These are phyloP conservation scores for Nidula microcarpa DNA, from an alignment of 768 basidiomycete species.

Conservation along the genomic window DNA sequence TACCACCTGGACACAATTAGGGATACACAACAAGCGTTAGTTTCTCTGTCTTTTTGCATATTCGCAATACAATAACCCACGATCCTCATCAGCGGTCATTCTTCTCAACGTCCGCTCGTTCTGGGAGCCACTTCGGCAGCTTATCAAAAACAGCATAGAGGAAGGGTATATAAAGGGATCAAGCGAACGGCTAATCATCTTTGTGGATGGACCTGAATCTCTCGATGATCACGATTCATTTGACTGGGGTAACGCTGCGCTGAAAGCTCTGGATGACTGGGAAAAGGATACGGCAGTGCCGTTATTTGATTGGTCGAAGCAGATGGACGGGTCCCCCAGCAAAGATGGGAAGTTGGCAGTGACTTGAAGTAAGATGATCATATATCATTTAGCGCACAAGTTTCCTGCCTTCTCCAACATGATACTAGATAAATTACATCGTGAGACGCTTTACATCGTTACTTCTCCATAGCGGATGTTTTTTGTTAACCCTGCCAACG, in stretches of 20 bases:
- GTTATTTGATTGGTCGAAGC: slow-evolving; percentile 50
- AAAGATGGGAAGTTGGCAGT: slow-evolving; percentile 9
- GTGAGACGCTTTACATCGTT: background rate
- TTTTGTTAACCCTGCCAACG: background rate
- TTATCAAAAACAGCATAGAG: slow-evolving; percentile 63
- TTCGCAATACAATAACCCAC: background rate
- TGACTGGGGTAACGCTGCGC: slow-evolving; percentile 76
- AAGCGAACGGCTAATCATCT: slow-evolving; percentile 61
- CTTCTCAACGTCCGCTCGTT: slow-evolving; percentile 83
- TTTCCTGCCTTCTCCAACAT: background rate
- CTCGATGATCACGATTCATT: slow-evolving; percentile 50
- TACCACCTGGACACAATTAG: slow-evolving; percentile 91
- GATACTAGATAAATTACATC: background rate
- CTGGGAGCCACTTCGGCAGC: slow-evolving; percentile 76
- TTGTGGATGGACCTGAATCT: slow-evolving; percentile 71
- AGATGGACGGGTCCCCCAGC: slow-evolving; percentile 22
- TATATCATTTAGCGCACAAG: background rate
- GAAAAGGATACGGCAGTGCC: slow-evolving; percentile 19
- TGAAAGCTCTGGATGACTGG: slow-evolving; percentile 68
- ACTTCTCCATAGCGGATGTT: background rate
- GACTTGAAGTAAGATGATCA: slow-evolving; percentile 1
- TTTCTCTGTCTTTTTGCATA: background rate
- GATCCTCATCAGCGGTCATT: slow-evolving; percentile 57
- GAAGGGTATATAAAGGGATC: slow-evolving; percentile 71
- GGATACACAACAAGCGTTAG: slow-evolving; percentile 82